Evolutionary conservation across 2,329 filamentous ascomycete species (phyloP), one percentile per base, ranked within the genome.

Genomic region (Aspergillus alliaceus): DNA sequence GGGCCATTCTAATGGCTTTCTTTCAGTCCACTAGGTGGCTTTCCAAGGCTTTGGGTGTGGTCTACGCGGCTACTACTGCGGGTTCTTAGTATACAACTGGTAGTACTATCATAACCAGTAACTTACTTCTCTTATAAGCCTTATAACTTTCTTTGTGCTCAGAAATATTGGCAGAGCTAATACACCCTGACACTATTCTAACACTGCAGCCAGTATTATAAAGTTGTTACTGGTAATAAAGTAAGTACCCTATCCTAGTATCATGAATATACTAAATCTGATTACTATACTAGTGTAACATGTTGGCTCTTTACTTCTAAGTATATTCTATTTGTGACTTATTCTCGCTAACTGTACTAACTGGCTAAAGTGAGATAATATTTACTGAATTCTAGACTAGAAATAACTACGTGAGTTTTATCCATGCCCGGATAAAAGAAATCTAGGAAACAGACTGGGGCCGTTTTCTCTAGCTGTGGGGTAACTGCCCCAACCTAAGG

Each of bases 401-500:
- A 25, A 54, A 54, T 54, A 54, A 18, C 27, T 22, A 54, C 39
- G 40, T 37, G 6, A 54, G 51, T 54, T 37, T 9, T 9, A 34
- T n/a, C 27, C 34, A n/a, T 37, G 3, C n/a, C 34, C 34, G 8
- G 2, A 18, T 18, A 18, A 18, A 3, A 7, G 9, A 8, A n/a
- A 37, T 37, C 15, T 18, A 18, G n/a, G 6, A 37, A 15, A 18
- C n/a, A 14, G 3, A 34, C 31, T 14, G 31, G 8, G 31, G 31
- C 8, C 15, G 1, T 37, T 37, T 46, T 37, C 32, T 11, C 34
- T 48, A 54, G 52, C 24, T 54, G 22, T 48, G 42, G 40, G 22
- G 39, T 48, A 48, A 48, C 31, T 54, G 52, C 32, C 48, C 42
- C 40, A 54, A 54, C 42, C 52, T 54, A 20, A 48, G 40, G 52